Evolutionary conservation across 768 basidiomycete species (phyloP).

Genomic region (Dentipellis sp.): DNA sequence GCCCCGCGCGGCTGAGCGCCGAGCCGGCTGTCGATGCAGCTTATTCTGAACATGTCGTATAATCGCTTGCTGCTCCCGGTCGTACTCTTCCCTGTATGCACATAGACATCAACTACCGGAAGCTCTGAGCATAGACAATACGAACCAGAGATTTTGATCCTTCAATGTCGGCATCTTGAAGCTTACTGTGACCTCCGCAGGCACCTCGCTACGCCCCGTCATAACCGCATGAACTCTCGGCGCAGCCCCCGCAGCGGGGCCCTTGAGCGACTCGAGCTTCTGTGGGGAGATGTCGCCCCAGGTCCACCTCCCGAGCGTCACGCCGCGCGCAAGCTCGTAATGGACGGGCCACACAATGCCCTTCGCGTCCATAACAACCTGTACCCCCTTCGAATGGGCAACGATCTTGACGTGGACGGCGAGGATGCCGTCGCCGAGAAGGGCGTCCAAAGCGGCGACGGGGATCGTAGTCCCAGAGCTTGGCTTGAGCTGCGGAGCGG

Average conservation of each 20-base stretch:
- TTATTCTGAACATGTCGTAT: conserved; percentile 48
- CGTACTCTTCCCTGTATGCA: conserved; percentile 35
- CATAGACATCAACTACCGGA: background rate
- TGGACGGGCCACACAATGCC: conserved; percentile 32
- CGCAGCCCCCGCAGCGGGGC: conserved; percentile 24
- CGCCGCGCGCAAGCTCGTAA: conserved; percentile 38
- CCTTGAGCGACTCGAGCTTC: conserved; percentile 21
- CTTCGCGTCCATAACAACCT: conserved; percentile 22
- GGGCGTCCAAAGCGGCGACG: background rate
- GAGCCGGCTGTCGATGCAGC: conserved; percentile 40
- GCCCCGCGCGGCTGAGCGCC: conserved; percentile 34
- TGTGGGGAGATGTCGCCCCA: conserved; percentile 27
- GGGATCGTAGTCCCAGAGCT: too few relatives aligned
- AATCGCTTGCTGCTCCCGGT: conserved; percentile 63
- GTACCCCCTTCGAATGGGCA: conserved; percentile 21
- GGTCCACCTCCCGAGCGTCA: conserved; percentile 23
- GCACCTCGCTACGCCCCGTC: background rate
- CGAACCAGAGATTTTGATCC: conserved; percentile 3
- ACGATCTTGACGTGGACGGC: conserved; percentile 15
- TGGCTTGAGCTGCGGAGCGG: too few relatives aligned
- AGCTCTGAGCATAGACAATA: background rate
- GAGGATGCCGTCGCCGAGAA: conserved; percentile 1
- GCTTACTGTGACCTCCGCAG: too few relatives aligned
- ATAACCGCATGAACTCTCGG: background rate
- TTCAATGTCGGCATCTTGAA: too few relatives aligned